phyloP scores from a whole-genome alignment of 306 rosid genomes.

The Neltuma alba region DNA sequence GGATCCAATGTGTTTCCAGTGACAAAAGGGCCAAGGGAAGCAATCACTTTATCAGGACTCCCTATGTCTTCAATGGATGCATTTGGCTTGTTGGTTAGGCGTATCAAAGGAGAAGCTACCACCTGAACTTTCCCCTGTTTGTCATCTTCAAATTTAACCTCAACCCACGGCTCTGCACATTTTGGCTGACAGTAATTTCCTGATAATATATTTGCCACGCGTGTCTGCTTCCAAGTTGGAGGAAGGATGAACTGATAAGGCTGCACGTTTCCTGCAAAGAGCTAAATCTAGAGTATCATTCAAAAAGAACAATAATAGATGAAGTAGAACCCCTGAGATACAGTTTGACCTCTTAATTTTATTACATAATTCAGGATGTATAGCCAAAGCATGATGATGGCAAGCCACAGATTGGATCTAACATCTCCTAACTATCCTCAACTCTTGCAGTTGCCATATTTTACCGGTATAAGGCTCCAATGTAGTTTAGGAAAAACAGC shows the following conservation, averaged over 20 bases:
- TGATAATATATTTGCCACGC: constrained; percentile 91
- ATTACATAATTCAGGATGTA: not conserved
- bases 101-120: constrained; percentile 91
- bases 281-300: constrained; percentile 69
- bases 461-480: not conserved
- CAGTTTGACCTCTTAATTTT: constrained; percentile 11
- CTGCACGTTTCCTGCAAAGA: constrained; percentile 92
- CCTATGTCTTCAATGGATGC: constrained; percentile 95
- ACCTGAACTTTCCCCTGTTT: constrained; percentile 91
- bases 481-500: not conserved
- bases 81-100: constrained; percentile 87
- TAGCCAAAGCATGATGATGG: not conserved
- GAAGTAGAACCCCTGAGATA: not conserved
- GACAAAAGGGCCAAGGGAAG: constrained; percentile 96
- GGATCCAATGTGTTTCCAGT: constrained; percentile 87
- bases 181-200: constrained; percentile 99
- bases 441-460: too few species aligned
- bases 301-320: constrained; percentile 31
- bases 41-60: constrained; percentile 84
- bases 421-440: not conserved
- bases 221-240: constrained; percentile 89
- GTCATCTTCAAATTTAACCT: constrained; percentile 94
- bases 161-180: constrained; percentile 99
- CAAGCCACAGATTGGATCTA: constrained; percentile 1
- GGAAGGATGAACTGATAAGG: constrained; percentile 94